Evolutionary conservation across 140 eudicot genomes (phyloP), one percentile per base, ranked within the genome.

Genomic region (Oenanthe javanica): DNA sequence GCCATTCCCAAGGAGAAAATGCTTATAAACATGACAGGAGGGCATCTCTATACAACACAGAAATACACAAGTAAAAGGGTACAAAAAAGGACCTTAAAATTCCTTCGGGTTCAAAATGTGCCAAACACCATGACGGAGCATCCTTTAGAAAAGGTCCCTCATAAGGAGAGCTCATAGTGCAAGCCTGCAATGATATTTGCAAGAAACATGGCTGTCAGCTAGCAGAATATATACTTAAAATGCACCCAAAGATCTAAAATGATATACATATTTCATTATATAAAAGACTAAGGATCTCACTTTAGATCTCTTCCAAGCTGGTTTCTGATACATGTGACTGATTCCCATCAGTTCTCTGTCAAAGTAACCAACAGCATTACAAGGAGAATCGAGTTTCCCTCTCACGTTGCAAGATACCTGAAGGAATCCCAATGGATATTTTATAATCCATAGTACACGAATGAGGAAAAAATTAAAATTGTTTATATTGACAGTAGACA

Each of bases 81-180:
- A 52, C 61, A 81, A 13, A 81, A 47, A 79, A 69, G 25, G 50
- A 93, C 98, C 98, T 93, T 78, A 93, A 49, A 82, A 93, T 83
- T 82, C 98, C 98, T 87, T 93, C 98, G 9, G 98, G 98, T 84
- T 93, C 98, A 85, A 93, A 93, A 82, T 95, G 96, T 48, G 97
- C 98, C 88, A 76, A 86, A 80, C 98, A 93, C 97, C 97, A 93
- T 4, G 88, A 83, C 76, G 97, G 98, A 86, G 98, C 98, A 85
- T 90, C 92, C 81, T 84, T 79, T 61, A 82, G 85, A 77, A 94
- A 86, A 79, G 97, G 93, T 54, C 98, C 98, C 82, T 87, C 93
- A 71, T 82, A 82, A 80, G 98, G 98, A 75, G 97, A 94, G 81
- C 79, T 86, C 54, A 61, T 76, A 4, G 96, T 87, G 89, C 98